Evolutionary conservation across 2,329 filamentous ascomycete genomes (phyloP).

Genomic region (Apiospora rasikravindrae): DNA sequence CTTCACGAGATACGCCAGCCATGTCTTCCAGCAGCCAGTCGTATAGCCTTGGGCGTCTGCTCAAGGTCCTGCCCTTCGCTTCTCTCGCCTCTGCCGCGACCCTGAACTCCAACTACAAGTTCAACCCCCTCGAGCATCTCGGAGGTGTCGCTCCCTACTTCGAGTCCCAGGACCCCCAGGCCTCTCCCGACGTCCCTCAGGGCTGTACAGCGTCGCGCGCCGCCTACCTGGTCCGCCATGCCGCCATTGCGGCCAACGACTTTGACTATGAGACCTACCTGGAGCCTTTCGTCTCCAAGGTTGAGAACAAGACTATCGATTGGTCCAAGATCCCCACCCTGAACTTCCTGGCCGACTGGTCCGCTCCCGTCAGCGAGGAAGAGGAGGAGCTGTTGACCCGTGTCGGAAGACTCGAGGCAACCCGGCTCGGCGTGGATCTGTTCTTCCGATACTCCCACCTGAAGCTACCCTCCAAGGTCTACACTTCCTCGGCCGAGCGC

Average conservation of each 20-base stretch:
- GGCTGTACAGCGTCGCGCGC: constrained; percentile 57
- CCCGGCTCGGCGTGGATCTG: constrained; percentile 62
- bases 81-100: constrained; percentile 23
- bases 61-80: constrained; percentile 22
- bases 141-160: constrained; percentile 48
- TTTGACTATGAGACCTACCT: constrained; percentile 64
- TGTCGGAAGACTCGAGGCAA: constrained; percentile 64
- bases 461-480: constrained; percentile 58
- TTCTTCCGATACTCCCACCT: constrained; percentile 63
- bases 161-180: constrained; percentile 55
- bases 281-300: constrained; percentile 61
- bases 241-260: constrained; percentile 65
- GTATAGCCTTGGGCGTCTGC: constrained; percentile 3
- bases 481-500: constrained; percentile 67
- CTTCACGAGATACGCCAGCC: neutral
- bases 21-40: constrained; percentile 10
- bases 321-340: constrained; percentile 62
- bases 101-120: constrained; percentile 27
- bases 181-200: constrained; percentile 50
- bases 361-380: constrained; percentile 59
- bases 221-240: constrained; percentile 63
- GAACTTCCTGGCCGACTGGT: constrained; percentile 62
- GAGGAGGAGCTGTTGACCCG: constrained; percentile 65
- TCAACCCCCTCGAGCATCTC: constrained; percentile 27
- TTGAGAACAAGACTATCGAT: constrained; percentile 59